phyloP scores from a whole-genome alignment of 306 rosid genomes.

The Cyamopsis tetragonoloba region DNA sequence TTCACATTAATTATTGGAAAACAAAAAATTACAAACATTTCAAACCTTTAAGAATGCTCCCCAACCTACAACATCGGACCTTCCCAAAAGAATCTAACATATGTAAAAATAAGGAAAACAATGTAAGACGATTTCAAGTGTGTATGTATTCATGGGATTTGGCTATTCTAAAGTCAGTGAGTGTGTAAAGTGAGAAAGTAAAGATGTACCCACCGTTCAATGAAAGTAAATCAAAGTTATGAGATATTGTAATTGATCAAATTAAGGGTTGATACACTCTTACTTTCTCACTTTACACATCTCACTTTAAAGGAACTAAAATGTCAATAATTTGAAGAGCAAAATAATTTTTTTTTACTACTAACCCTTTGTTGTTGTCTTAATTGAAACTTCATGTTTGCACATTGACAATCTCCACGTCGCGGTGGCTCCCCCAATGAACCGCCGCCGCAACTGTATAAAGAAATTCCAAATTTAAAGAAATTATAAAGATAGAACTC shows the following conservation, averaged over 20 bases:
- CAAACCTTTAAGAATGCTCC: constrained; percentile 91
- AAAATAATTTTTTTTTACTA: constrained; percentile 5
- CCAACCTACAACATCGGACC: constrained; percentile 88
- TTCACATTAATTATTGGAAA: background rate
- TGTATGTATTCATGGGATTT: background rate
- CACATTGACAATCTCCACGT: constrained; percentile 74
- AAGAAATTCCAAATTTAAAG: constrained; percentile 2
- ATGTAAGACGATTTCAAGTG: background rate
- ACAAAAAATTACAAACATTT: background rate
- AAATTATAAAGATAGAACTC: background rate
- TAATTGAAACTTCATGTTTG: constrained; percentile 79
- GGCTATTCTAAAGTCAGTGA: too few relatives aligned
- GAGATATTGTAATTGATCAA: too few relatives aligned
- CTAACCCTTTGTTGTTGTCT: constrained; percentile 80
- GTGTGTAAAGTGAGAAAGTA: too few relatives aligned
- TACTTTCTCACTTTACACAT: too few relatives aligned
- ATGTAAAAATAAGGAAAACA: constrained; percentile 12
- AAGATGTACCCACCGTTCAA: too few relatives aligned
- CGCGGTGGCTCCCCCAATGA: constrained; percentile 69
- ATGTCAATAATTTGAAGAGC: background rate
- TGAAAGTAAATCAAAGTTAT: too few relatives aligned
- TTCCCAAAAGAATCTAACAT: constrained; percentile 69
- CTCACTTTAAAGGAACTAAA: too few relatives aligned
- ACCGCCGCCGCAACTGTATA: constrained; percentile 83
- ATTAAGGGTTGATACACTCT: too few relatives aligned